Evolutionary conservation across 805 yeast genomes (phyloP).

Genomic region (Blastobotrys robertii): DNA sequence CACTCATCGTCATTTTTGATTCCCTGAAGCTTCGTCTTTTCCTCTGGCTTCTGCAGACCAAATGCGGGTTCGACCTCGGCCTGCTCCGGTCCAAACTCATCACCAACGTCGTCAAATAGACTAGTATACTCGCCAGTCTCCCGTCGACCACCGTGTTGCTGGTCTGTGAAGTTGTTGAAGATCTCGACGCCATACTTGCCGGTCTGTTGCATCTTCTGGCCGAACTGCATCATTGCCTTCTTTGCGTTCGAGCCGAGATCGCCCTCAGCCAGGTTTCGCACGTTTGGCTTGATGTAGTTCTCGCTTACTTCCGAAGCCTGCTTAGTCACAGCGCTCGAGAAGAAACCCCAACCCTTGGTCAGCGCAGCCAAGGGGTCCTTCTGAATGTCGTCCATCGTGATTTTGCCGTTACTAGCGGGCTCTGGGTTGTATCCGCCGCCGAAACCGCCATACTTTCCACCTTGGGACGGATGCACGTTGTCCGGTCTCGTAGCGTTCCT

Average conservation of each 20-base stretch:
- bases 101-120: slow-evolving; percentile 48
- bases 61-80: slow-evolving; percentile 50
- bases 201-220: slow-evolving; percentile 86
- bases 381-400: slow-evolving; percentile 25
- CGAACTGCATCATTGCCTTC: slow-evolving; percentile 94
- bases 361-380: slow-evolving; percentile 89
- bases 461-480: slow-evolving; percentile 81
- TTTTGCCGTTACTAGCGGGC: slow-evolving; percentile 14
- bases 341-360: slow-evolving; percentile 88
- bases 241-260: slow-evolving; percentile 76
- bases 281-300: slow-evolving; percentile 82
- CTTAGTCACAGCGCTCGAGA: slow-evolving; percentile 75
- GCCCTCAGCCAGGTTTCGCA: slow-evolving; percentile 67
- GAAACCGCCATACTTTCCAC: slow-evolving; percentile 87
- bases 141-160: slow-evolving; percentile 26
- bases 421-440: slow-evolving; percentile 65
- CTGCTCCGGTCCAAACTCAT: slow-evolving; percentile 24
- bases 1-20: slow-evolving; percentile 17
- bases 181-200: slow-evolving; percentile 66
- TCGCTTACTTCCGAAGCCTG: slow-evolving; percentile 65
- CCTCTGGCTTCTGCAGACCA: slow-evolving; percentile 50
- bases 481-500: slow-evolving; percentile 65
- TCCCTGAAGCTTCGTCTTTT: slow-evolving; percentile 49
- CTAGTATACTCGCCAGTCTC: slow-evolving; percentile 20
- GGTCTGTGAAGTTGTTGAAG: slow-evolving; percentile 45